Conservation (phyloP, 176 grass and related monocot genomes). For the Oryza glaberrima region DNA sequence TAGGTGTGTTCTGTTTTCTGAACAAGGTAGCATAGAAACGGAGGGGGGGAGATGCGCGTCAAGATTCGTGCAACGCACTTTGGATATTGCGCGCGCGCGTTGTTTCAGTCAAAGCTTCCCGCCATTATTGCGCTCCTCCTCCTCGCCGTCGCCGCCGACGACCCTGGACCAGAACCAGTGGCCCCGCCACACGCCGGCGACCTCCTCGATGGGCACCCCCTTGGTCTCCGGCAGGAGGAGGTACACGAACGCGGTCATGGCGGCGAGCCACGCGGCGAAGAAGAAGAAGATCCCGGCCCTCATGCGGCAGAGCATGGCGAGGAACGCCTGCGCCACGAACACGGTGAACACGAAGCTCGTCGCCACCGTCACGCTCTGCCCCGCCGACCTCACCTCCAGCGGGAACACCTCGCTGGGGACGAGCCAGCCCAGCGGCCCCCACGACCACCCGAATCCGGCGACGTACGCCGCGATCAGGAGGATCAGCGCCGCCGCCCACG, state of each 20-base stretch:
- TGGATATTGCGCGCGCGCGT: background rate
- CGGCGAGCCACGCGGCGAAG: slow-evolving; percentile 65
- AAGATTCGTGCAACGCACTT: background rate
- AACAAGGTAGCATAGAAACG: background rate
- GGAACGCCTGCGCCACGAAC: slow-evolving; percentile 61
- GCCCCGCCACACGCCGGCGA: slow-evolving; percentile 52
- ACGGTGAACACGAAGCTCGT: slow-evolving; percentile 57
- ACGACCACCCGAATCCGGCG: slow-evolving; percentile 71
- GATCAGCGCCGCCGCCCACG: slow-evolving; percentile 39
- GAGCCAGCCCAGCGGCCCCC: slow-evolving; percentile 67
- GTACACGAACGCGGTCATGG: slow-evolving; percentile 63
- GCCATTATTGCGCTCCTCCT: background rate
- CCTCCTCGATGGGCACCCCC: slow-evolving; percentile 64
- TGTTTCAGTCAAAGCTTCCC: slow-evolving; percentile 20
- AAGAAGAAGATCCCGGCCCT: slow-evolving; percentile 69
- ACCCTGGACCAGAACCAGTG: slow-evolving; percentile 73
- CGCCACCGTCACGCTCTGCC: slow-evolving; percentile 60
- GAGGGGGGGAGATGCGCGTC: background rate
- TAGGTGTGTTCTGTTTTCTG: background rate
- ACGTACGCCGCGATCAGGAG: slow-evolving; percentile 68
- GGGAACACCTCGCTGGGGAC: slow-evolving; percentile 81
- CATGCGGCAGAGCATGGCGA: slow-evolving; percentile 61
- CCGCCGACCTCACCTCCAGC: slow-evolving; percentile 64
- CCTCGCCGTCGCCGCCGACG: background rate
- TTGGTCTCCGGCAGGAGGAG: slow-evolving; percentile 68